Evolutionary conservation across 352 stramenopile genomes (phyloP).

Genomic region (Blastocystis sp.): DNA sequence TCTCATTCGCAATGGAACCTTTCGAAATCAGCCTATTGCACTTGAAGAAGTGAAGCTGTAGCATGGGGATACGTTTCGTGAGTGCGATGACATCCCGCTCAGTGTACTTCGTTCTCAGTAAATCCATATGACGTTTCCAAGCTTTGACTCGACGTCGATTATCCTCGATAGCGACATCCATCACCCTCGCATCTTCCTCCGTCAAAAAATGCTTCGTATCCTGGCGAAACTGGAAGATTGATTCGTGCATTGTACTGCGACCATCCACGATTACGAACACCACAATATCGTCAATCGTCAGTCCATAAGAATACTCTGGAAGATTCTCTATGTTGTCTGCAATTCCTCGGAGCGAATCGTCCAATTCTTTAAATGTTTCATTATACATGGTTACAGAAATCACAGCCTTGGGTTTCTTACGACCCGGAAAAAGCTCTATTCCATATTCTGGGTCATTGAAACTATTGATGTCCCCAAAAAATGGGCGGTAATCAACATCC

Average conservation of each 20-base stretch:
- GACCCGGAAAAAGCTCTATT: slow-evolving; percentile 27
- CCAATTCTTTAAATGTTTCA: slow-evolving; percentile 55
- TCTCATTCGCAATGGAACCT: slow-evolving; percentile 54
- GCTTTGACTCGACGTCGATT: slow-evolving; percentile 47
- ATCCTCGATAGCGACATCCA: slow-evolving; percentile 51
- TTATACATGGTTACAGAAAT: slow-evolving; percentile 60
- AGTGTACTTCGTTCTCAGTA: slow-evolving; percentile 7
- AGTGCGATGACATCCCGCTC: slow-evolving; percentile 41
- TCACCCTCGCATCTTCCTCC: slow-evolving; percentile 51
- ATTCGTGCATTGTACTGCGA: slow-evolving; percentile 14
- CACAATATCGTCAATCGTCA: slow-evolving; percentile 60
- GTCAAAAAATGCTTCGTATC: slow-evolving; percentile 55
- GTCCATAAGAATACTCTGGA: slow-evolving; percentile 46
- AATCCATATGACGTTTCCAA: slow-evolving; percentile 35
- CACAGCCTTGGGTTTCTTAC: slow-evolving; percentile 50
- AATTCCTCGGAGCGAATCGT: slow-evolving; percentile 58
- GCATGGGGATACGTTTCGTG: slow-evolving; percentile 45
- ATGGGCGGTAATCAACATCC: slow-evolving; percentile 47
- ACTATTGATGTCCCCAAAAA: slow-evolving; percentile 52
- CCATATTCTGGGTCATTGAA: slow-evolving; percentile 59
- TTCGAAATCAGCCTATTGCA: slow-evolving; percentile 54
- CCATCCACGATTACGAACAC: slow-evolving; percentile 60
- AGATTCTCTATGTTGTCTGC: slow-evolving; percentile 61
- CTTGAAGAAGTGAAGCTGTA: slow-evolving; percentile 56
- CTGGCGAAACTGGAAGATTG: slow-evolving; percentile 53